Percentiles rank a stretch among this genome's conserved stretches.
Conservation (phyloP, 495 filamentous ascomycete genomes). For the Diplogelasinospora grovesii region DNA sequence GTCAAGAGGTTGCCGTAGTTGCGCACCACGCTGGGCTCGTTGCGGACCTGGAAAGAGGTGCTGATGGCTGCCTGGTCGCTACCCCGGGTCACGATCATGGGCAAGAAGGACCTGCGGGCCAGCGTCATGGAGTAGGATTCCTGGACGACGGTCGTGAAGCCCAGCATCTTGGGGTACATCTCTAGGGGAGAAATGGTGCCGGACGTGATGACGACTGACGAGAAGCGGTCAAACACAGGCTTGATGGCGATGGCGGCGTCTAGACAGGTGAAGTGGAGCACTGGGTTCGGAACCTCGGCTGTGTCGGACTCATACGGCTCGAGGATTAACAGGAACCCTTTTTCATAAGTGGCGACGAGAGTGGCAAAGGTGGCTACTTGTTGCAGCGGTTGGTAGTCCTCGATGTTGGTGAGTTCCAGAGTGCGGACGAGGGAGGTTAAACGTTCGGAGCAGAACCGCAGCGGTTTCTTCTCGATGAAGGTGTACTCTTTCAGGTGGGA, state of each 20-base stretch:
- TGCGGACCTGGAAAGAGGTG: constrained; percentile 86
- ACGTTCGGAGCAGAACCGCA: constrained; percentile 93
- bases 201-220: constrained; percentile 96
- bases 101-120: constrained; percentile 88
- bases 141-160: constrained; percentile 83
- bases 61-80: constrained; percentile 89
- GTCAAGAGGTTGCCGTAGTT: constrained; percentile 92
- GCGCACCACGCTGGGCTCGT: constrained; percentile 86
- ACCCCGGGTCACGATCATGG: constrained; percentile 94
- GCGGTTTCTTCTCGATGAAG: constrained; percentile 93
- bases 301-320: constrained; percentile 96
- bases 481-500: constrained; percentile 90
- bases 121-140: constrained; percentile 98
- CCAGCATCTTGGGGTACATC: constrained; percentile 99
- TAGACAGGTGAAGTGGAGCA: constrained; percentile 92
- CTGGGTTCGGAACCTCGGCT: constrained; percentile 90
- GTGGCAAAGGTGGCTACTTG: constrained; percentile 99
- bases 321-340: constrained; percentile 90
- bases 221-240: constrained; percentile 94
- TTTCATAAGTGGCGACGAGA: constrained; percentile 93
- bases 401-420: constrained; percentile 92
- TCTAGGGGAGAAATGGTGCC: constrained; percentile 95
- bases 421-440: constrained; percentile 92
- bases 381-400: constrained; percentile 94
- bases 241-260: constrained; percentile 98